Evolutionary conservation across 2,329 filamentous ascomycete genomes (phyloP).

Genomic region (Botrytis cinerea): DNA sequence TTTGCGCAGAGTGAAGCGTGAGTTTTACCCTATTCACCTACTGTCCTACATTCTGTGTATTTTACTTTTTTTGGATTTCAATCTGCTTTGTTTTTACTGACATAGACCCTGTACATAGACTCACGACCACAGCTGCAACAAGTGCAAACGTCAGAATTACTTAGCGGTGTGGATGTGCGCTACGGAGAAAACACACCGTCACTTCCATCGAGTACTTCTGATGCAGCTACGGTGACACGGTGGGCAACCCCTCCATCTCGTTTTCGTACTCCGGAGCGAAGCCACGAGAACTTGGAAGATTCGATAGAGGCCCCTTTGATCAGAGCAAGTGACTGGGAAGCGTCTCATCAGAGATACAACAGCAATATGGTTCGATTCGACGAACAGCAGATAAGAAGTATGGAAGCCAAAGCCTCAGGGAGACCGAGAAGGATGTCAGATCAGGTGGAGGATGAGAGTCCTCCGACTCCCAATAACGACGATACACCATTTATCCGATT

Average conservation of each 20-base stretch:
- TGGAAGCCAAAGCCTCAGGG: slow-evolving; percentile 33
- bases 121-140: slow-evolving; percentile 34
- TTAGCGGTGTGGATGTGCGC: slow-evolving; percentile 32
- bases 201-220: slow-evolving; percentile 32
- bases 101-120: slow-evolving; percentile 29
- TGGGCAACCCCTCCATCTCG: slow-evolving; percentile 36
- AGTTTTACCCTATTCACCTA: slow-evolving; percentile 25
- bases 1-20: slow-evolving; percentile 34
- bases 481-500: slow-evolving; percentile 88
- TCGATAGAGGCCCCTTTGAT: slow-evolving; percentile 25
- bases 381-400: slow-evolving; percentile 36
- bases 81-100: slow-evolving; percentile 28
- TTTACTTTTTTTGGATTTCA: background rate
- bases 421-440: slow-evolving; percentile 31
- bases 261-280: slow-evolving; percentile 6
- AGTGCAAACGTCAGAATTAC: slow-evolving; percentile 30
- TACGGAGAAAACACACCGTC: slow-evolving; percentile 32
- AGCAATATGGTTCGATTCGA: slow-evolving; percentile 35
- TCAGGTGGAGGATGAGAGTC: slow-evolving; percentile 26
- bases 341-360: slow-evolving; percentile 11
- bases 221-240: slow-evolving; percentile 36
- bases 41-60: too few species aligned
- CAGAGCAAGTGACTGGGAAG: background rate
- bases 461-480: slow-evolving; percentile 62
- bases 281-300: slow-evolving; percentile 10